These are phyloP conservation scores for Melanogaster broomeanus DNA, from an alignment of 768 basidiomycete genomes.

Conservation along the genomic window DNA sequence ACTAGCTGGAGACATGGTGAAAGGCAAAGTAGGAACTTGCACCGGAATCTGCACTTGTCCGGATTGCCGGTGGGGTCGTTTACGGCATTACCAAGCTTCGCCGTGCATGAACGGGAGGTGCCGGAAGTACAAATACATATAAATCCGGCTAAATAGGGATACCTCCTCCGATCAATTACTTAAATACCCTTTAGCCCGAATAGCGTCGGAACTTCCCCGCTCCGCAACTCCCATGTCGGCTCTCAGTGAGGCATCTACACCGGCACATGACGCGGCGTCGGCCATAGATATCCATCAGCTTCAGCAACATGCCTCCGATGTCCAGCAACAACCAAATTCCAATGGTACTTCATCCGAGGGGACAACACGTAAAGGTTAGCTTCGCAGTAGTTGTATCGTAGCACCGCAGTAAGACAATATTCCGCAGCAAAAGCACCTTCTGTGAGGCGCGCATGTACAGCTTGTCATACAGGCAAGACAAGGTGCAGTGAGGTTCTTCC, in stretches of 20 bases:
- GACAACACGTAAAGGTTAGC: conserved; percentile 61
- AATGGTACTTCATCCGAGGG: conserved; percentile 33
- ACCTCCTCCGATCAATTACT: conserved; percentile 29
- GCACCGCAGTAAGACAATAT: conserved; percentile 11
- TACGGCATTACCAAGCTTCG: not conserved
- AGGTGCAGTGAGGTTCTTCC: conserved; percentile 81
- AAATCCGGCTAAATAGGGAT: conserved; percentile 28
- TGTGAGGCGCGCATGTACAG: conserved; percentile 76
- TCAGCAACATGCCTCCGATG: conserved; percentile 35
- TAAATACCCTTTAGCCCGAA: conserved; percentile 30
- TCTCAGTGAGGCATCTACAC: conserved; percentile 68
- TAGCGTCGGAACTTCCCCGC: conserved; percentile 32
- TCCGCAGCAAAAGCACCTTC: conserved; percentile 76
- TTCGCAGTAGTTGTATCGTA: conserved; percentile 11
- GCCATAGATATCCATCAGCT: conserved; percentile 57
- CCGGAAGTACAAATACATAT: conserved; percentile 25
- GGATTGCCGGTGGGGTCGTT: conserved; percentile 20
- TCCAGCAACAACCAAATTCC: conserved; percentile 36
- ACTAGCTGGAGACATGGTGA: conserved; percentile 29
- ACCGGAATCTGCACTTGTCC: conserved; percentile 17
- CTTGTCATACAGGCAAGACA: conserved; percentile 83
- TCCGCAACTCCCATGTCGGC: conserved; percentile 69
- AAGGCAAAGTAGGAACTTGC: not conserved
- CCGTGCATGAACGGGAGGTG: conserved; percentile 13
- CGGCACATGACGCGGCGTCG: conserved; percentile 63